Base-by-base conservation (phyloP, 441 rosid genomes). In the Mallotus repandus region DNA sequence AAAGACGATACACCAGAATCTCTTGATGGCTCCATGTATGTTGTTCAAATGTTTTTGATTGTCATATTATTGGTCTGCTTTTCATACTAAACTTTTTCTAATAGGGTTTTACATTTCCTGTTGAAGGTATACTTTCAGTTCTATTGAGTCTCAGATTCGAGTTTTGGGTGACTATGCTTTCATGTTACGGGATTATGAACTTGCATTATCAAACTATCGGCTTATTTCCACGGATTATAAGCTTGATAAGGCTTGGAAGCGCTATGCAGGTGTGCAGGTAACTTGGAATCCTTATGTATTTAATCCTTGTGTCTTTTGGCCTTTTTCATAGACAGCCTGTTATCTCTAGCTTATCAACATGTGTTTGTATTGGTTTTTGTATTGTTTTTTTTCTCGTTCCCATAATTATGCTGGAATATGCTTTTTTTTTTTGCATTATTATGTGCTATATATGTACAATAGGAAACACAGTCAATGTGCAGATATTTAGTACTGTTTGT, bases 261-360 rank as follows among this genome's bases (percentile, higher is more conserved):
- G 85, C 76, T 94, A 94, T 86, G 99, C 99, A 72, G 98, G 98
- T 67, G 95, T 90, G 68, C 98, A 96, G 99, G 99, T 92, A 89
- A 76, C 74, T 81, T 79, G 68, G 49, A 41, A 73, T 65, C 59
- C 76, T 72, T 74, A 49, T 75, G 70, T 46, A 70, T 66, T 29
- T 66, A 49, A 18, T 45, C 66, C 21, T 48, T 41, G 21, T 46
- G 15, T 68, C n/a, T 52, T 70, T 46, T 76, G 70, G 61, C 64
- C 54, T 19, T 71, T 63, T 49, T 69, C 55, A 54, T 15, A 29
- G 65, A 71, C n/a, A 4, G 46, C 19, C 14, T 56, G 64, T 5
- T 57, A 13, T 70, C 72, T 70, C 54, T 46, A 46, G 58, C 25
- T 25, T 13, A 38, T 41, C 16, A 18, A 48, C 7, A 60, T 38